Base-by-base conservation (phyloP, 345 rosid species). In the Syzygium oleosum region DNA sequence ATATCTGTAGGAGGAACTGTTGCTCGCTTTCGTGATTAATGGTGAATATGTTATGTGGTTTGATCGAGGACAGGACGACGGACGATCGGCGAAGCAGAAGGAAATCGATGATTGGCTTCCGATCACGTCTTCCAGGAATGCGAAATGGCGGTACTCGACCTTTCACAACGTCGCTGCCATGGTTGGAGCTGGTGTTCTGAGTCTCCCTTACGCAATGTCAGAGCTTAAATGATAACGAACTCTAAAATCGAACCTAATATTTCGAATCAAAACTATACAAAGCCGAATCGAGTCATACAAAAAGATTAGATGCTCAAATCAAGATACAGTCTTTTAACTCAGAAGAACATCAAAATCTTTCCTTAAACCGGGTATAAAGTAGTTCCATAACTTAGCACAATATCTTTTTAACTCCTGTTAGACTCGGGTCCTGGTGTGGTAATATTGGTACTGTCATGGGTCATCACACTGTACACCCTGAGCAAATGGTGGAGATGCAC, bases 401-500 rank as follows among this genome's bases (percentile, higher is more conserved):
- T 34, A 51, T 29, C 77, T 85, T 9, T 23, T 54, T 38, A 34
- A 49, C 16, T 86, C 51, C 11, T 52, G 8, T 79, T 51, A 80
- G 23, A 65, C 79, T 83, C 90, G 96, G 95, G 95, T 73, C 96
- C 93, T 6, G 95, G 96, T 14, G 92, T 92, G 46, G 92, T 86
- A 27, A 87, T 92, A 52, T 84, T 94, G 90, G 15, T 92, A 27
- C 88, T 94, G 27, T 94, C 95, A 27, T 94, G 96, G 94, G 1
- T 88, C 51, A 90, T 92, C 86, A 94, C 96, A 1, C 84, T 94
- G 1, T 94, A 91, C 93, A 93, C 98, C 19, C 84, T 95, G 85
- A 98, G 98, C 98, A 96, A 91, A 95, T 95, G 98, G 98, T 95
- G 13, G 94, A 95, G 86, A 96, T 95, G 98, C 98, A 95, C 87